Percentiles rank a stretch among this genome's conserved stretches.
These are phyloP conservation scores for Immersiporthe knoxdaviesiana DNA, from an alignment of 2,329 filamentous ascomycete genomes.

Conservation along the genomic window DNA sequence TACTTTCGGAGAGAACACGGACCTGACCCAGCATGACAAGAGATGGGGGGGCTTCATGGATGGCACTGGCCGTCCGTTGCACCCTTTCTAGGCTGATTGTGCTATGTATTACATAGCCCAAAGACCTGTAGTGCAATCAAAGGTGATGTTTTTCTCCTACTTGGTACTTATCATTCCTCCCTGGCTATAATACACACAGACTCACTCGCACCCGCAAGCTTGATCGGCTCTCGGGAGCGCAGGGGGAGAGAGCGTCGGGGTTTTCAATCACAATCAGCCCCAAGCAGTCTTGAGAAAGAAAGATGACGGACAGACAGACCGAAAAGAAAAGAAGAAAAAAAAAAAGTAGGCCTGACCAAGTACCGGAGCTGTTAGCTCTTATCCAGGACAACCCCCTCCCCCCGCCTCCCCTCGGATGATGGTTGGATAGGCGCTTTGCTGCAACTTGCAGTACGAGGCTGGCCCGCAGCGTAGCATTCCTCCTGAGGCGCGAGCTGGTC, in stretches of 20 bases:
- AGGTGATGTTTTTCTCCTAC: too few species aligned
- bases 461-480: constrained; percentile 14
- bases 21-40: not conserved
- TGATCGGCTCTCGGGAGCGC: not conserved
- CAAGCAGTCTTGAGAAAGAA: not conserved
- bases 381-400: not conserved
- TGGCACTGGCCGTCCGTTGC: constrained; percentile 5
- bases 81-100: not conserved
- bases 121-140: too few species aligned
- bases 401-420: not conserved
- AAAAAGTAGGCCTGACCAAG: not conserved
- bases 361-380: not conserved
- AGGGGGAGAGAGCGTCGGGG: not conserved
- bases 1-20: constrained; percentile 6
- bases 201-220: too few species aligned
- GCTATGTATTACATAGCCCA: too few species aligned
- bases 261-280: not conserved
- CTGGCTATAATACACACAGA: not conserved
- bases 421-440: not conserved
- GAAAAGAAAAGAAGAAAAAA: too few species aligned
- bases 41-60: not conserved
- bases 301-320: not conserved
- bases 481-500: constrained; percentile 20
- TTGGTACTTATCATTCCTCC: not conserved
- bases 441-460: constrained; percentile 1